phyloP scores from a whole-genome alignment of 495 filamentous ascomycete species.

The Penicillium cataractarum region DNA sequence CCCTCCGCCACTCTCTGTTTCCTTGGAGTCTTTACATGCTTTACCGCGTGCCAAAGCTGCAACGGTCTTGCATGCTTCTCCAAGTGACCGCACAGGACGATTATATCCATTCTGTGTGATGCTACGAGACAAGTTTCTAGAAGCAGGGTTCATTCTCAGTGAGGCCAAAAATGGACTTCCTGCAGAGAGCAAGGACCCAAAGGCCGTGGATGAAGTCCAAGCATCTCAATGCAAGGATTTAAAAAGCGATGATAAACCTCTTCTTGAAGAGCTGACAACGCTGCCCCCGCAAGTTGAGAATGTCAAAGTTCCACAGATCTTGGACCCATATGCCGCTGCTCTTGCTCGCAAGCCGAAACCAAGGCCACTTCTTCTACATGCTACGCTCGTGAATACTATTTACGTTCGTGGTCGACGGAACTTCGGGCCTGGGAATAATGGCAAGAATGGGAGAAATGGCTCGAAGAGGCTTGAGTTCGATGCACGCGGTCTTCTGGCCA shows the following conservation, averaged over 20 bases:
- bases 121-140: slow-evolving; percentile 62
- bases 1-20: slow-evolving; percentile 31
- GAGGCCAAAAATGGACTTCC: slow-evolving; percentile 43
- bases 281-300: not conserved
- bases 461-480: slow-evolving; percentile 40
- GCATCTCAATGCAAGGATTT: slow-evolving; percentile 4
- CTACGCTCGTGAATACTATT: slow-evolving; percentile 85
- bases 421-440: slow-evolving; percentile 21
- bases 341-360: slow-evolving; percentile 28
- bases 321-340: slow-evolving; percentile 16
- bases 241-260: not conserved
- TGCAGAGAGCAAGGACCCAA: not conserved
- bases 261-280: slow-evolving; percentile 3
- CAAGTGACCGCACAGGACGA: slow-evolving; percentile 56
- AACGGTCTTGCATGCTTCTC: slow-evolving; percentile 59
- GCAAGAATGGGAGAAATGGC: slow-evolving; percentile 36
- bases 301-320: not conserved
- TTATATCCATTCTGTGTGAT: slow-evolving; percentile 65
- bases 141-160: slow-evolving; percentile 61
- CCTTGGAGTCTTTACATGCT: slow-evolving; percentile 43
- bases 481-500: slow-evolving; percentile 37
- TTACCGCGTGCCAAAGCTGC: slow-evolving; percentile 37
- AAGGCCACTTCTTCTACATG: slow-evolving; percentile 77
- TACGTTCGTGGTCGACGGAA: slow-evolving; percentile 60
- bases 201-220: not conserved